phyloP scores from a whole-genome alignment of 2,329 filamentous ascomycete genomes.

The Fusarium pilosicola region DNA sequence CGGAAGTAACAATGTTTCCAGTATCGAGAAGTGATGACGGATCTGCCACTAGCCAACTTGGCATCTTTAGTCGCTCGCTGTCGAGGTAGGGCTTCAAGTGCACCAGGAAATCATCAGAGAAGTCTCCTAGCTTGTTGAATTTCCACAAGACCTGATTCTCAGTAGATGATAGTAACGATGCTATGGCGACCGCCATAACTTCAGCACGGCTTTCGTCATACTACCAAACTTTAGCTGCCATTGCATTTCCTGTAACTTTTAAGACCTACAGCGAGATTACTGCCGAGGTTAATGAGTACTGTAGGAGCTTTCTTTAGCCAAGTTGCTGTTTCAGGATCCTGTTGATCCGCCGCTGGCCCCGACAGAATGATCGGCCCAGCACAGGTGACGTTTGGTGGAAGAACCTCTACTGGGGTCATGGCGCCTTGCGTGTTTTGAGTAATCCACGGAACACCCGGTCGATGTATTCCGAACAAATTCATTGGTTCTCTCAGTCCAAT shows the following conservation, averaged over 20 bases:
- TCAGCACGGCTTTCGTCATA: constrained; percentile 2
- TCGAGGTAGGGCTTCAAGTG: constrained; percentile 20
- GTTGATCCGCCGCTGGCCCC: constrained; percentile 47
- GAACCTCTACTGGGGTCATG: not conserved
- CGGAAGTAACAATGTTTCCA: constrained; percentile 36
- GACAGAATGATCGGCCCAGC: constrained; percentile 59
- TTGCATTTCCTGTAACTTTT: accelerated
- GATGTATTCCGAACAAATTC: constrained; percentile 38
- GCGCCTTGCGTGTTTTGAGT: constrained; percentile 41
- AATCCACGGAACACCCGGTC: constrained; percentile 45
- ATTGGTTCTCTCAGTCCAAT: constrained; percentile 36
- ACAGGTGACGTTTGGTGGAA: constrained; percentile 38
- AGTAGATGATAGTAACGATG: not conserved
- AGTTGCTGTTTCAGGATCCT: constrained; percentile 53
- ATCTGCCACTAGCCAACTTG: constrained; percentile 44
- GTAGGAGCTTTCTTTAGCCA: constrained; percentile 57
- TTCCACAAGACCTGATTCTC: constrained; percentile 49
- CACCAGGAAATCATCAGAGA: constrained; percentile 11
- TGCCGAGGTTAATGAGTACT: constrained; percentile 60
- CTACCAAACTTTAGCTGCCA: not conserved
- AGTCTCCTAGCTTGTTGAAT: constrained; percentile 20
- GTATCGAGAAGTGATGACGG: constrained; percentile 48
- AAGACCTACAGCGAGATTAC: constrained; percentile 31
- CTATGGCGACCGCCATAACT: not conserved
- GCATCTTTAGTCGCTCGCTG: constrained; percentile 31